phyloP scores from a whole-genome alignment of 805 yeast genomes.

The Wickerhamiella lipophila region DNA sequence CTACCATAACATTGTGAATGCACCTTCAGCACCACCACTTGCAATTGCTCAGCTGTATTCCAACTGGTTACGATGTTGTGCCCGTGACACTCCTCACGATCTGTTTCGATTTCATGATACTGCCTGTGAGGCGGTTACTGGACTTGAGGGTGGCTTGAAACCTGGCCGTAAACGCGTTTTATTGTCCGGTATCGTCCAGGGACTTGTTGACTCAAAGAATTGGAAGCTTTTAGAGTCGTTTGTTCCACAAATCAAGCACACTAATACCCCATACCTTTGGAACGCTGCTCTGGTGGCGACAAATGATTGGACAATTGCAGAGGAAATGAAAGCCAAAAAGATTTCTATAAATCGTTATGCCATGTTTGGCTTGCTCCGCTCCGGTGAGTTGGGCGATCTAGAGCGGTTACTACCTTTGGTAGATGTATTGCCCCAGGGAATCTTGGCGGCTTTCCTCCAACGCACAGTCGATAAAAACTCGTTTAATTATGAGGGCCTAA shows the following conservation, averaged over 20 bases:
- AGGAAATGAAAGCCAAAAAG: slow-evolving; percentile 1
- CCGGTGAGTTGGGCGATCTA: not conserved
- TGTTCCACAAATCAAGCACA: not conserved
- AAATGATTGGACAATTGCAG: not conserved
- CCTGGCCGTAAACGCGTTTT: slow-evolving; percentile 2
- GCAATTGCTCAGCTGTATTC: not conserved
- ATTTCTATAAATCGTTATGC: not conserved
- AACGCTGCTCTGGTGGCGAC: slow-evolving; percentile 2
- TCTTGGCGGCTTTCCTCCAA: not conserved
- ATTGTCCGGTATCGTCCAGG: not conserved
- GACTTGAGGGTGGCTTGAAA: not conserved
- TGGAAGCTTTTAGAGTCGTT: not conserved
- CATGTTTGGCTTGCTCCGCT: not conserved
- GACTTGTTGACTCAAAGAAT: not conserved
- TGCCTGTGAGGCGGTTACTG: not conserved
- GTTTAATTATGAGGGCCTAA: not conserved
- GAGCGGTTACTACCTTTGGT: not conserved
- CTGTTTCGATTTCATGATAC: not conserved
- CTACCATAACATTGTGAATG: not conserved
- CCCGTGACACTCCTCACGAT: slow-evolving; percentile 6
- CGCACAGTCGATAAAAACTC: not conserved
- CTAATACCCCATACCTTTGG: slow-evolving; percentile 3
- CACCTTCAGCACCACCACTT: not conserved
- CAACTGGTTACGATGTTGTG: slow-evolving; percentile 9
- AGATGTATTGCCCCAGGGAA: not conserved